phyloP scores from a whole-genome alignment of 2,329 filamentous ascomycete species.

The Incumbomyces lentus region DNA sequence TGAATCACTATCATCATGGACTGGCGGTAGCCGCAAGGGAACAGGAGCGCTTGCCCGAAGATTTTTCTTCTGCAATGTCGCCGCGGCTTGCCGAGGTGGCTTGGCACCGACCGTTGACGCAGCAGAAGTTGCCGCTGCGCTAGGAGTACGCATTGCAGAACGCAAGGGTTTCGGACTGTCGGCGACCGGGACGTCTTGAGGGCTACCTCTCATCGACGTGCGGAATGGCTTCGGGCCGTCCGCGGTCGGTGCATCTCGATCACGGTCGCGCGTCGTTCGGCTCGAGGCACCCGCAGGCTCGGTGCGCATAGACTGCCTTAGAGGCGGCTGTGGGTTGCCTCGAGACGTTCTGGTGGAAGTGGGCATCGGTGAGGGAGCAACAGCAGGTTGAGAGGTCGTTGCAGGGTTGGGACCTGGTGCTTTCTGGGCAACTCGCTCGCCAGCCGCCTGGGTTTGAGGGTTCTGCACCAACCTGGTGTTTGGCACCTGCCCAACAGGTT shows the following conservation, averaged over 20 bases:
- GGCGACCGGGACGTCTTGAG: background rate
- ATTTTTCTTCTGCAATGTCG: constrained; percentile 27
- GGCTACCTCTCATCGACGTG: background rate
- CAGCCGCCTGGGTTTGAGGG: too few species aligned
- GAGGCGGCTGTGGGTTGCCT: background rate
- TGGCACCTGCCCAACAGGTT: background rate
- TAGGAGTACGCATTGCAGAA: background rate
- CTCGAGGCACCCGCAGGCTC: background rate
- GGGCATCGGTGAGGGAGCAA: constrained; percentile 13
- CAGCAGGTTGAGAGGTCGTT: background rate
- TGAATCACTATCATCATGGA: constrained; percentile 53
- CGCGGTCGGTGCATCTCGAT: background rate
- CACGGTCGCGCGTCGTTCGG: background rate
- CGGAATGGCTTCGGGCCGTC: background rate
- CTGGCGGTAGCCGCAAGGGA: background rate
- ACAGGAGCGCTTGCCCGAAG: constrained; percentile 22
- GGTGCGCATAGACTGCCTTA: constrained; percentile 13
- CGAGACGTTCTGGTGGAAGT: background rate
- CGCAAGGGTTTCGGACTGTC: background rate
- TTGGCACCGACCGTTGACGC: constrained; percentile 4
- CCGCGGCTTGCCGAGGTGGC: constrained; percentile 16
- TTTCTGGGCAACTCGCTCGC: too few species aligned
- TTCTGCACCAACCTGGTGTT: too few species aligned
- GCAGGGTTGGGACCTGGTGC: too few species aligned
- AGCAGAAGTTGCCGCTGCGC: constrained; percentile 2